Evolutionary conservation across 2,329 filamentous ascomycete species (phyloP).

Genomic region (Colletotrichum paranaense): DNA sequence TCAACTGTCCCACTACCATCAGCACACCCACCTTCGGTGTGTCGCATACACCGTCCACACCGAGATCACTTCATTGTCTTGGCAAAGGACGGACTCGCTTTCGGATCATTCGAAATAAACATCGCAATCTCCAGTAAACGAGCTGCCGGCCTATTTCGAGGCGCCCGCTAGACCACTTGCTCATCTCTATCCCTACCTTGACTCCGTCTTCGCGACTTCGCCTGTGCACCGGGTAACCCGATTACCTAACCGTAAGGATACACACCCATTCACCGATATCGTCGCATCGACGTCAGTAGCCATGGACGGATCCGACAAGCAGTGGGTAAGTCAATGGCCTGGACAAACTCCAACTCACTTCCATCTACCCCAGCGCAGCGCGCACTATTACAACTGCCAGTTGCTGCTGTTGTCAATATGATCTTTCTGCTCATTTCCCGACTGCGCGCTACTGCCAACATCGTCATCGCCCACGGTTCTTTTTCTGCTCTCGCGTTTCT

Average conservation of each 20-base stretch:
- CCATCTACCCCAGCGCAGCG: not conserved
- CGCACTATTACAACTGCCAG: not conserved
- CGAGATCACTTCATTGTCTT: not conserved
- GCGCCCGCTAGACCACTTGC: not conserved
- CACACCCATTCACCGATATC: not conserved
- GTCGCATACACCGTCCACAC: not conserved
- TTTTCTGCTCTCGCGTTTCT: conserved; percentile 6
- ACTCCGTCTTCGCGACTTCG: not conserved
- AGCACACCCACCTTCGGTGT: not conserved
- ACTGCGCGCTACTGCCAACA: conserved; percentile 3
- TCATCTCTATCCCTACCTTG: not conserved
- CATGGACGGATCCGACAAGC: conserved; percentile 53
- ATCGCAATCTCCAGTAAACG: not conserved
- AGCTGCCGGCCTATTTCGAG: not conserved
- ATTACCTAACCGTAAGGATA: not conserved
- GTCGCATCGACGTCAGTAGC: not conserved
- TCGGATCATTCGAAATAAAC: not conserved
- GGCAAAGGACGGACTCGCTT: not conserved
- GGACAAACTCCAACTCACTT: not conserved
- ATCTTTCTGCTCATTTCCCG: conserved; percentile 1
- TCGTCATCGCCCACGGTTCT: conserved; percentile 28
- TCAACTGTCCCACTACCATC: not conserved
- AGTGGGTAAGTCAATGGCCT: conserved; percentile 55
- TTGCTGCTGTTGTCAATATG: conserved; percentile 19
- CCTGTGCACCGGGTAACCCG: not conserved